phyloP scores from a whole-genome alignment of 164 flowering plant genomes.

The Vitis amurensis region DNA sequence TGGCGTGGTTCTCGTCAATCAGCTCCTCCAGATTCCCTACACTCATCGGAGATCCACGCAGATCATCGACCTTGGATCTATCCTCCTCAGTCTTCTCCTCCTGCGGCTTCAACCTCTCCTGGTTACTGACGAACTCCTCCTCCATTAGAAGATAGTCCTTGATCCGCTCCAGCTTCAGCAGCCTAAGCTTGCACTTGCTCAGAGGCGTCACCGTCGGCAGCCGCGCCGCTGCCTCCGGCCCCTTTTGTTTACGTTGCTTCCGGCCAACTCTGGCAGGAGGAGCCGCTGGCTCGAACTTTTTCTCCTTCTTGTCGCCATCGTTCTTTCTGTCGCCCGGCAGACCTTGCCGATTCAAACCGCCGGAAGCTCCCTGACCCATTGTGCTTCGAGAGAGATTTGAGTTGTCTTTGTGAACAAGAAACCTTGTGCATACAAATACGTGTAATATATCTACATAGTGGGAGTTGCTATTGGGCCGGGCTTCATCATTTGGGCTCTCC shows the following conservation, averaged over 20 bases:
- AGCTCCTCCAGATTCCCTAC: constrained; percentile 52
- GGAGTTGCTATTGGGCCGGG: no score
- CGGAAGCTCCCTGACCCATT: constrained; percentile 52
- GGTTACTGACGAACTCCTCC: constrained; percentile 47
- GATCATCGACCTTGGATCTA: constrained; percentile 47
- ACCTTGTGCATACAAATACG: no score
- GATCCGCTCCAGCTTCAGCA: constrained; percentile 46
- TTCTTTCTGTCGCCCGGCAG: constrained; percentile 38
- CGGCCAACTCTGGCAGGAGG: constrained; percentile 52
- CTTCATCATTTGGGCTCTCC: no score
- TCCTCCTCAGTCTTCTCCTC: constrained; percentile 56
- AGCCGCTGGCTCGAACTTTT: constrained; percentile 52
- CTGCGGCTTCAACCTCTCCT: constrained; percentile 52
- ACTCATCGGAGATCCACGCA: constrained; percentile 54
- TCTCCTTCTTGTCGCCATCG: constrained; percentile 51
- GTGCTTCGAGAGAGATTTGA: no score
- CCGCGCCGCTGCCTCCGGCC: constrained; percentile 52
- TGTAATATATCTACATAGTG: no score
- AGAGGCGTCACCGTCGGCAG: constrained; percentile 45
- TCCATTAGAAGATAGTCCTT: constrained; percentile 56
- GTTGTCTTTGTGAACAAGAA: no score
- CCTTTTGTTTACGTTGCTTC: constrained; percentile 50
- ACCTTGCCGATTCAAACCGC: constrained; percentile 40
- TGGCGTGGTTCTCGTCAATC: constrained; percentile 55
- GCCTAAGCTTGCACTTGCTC: constrained; percentile 46